Evolutionary conservation across 352 stramenopile genomes (phyloP).

Genomic region (Discostella stelligera): DNA sequence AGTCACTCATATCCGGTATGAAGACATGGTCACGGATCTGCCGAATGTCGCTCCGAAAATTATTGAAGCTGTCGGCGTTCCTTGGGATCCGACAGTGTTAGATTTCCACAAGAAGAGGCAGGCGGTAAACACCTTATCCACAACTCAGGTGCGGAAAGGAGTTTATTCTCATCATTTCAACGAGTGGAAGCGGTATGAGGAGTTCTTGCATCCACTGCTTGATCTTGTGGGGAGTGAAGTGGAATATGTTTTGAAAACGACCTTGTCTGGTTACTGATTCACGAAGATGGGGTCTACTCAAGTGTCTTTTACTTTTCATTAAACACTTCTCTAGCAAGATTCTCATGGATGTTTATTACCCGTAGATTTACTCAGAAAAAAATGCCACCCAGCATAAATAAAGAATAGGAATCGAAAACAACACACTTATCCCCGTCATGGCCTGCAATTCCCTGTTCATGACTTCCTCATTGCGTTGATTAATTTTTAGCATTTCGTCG

Average conservation of each 20-base stretch:
- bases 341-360: too few species aligned
- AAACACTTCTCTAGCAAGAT: too few species aligned
- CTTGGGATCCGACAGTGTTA: constrained; percentile 68
- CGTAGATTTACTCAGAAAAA: constrained; percentile 63
- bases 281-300: too few species aligned
- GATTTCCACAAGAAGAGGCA: constrained; percentile 82
- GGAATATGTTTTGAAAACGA: constrained; percentile 58
- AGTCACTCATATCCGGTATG: constrained; percentile 75
- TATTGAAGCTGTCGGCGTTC: constrained; percentile 58
- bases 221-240: constrained; percentile 56
- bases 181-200: constrained; percentile 71
- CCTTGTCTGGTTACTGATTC: constrained; percentile 44
- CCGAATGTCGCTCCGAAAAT: constrained; percentile 58
- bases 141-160: constrained; percentile 71
- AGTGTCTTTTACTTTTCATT: too few species aligned
- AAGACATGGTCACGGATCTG: constrained; percentile 79
- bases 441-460: constrained; percentile 78
- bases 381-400: constrained; percentile 82
- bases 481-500: constrained; percentile 78
- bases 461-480: constrained; percentile 73
- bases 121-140: constrained; percentile 77
- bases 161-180: constrained; percentile 78
- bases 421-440: constrained; percentile 74
- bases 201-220: constrained; percentile 57
- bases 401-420: constrained; percentile 76